These are phyloP conservation scores for Elongisporangium anandrum DNA, from an alignment of 352 stramenopile species.

Conservation along the genomic window DNA sequence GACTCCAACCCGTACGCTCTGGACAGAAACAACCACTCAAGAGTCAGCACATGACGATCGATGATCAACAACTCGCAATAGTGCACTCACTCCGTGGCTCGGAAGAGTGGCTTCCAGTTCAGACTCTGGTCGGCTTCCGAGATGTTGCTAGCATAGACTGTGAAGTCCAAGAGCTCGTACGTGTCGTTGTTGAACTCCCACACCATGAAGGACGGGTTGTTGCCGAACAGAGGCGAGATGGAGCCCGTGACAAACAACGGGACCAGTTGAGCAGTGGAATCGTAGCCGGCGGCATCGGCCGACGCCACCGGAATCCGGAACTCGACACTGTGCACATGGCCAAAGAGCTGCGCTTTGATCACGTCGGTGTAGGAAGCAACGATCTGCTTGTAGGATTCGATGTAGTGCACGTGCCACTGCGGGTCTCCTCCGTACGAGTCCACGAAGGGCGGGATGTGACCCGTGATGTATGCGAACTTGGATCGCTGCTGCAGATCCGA, in stretches of 20 bases:
- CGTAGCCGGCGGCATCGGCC: slow-evolving; percentile 16
- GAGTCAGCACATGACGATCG: neutral
- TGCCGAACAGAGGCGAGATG: slow-evolving; percentile 89
- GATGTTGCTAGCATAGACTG: slow-evolving; percentile 76
- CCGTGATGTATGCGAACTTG: slow-evolving; percentile 83
- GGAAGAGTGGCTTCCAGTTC: slow-evolving; percentile 57
- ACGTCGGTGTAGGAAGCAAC: slow-evolving; percentile 62
- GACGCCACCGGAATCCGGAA: slow-evolving; percentile 63
- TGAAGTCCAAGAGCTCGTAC: slow-evolving; percentile 75
- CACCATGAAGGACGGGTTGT: slow-evolving; percentile 91
- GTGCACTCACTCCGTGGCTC: slow-evolving; percentile 20
- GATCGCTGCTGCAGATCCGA: slow-evolving; percentile 30
- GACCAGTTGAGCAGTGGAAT: slow-evolving; percentile 29
- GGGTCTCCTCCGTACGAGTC: slow-evolving; percentile 87
- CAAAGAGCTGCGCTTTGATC: slow-evolving; percentile 90
- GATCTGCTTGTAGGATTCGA: slow-evolving; percentile 78
- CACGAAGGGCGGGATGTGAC: slow-evolving; percentile 90
- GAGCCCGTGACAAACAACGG: slow-evolving; percentile 84
- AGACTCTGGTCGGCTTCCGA: slow-evolving; percentile 40
- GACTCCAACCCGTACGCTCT: slow-evolving; percentile 53
- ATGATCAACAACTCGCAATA: neutral
- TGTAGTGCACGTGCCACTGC: slow-evolving; percentile 88
- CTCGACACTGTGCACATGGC: slow-evolving; percentile 91
- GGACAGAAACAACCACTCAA: neutral
- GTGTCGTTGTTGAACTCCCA: slow-evolving; percentile 76